Conservation (phyloP, 2,329 filamentous ascomycete species). For the Fusarium algeriense region DNA sequence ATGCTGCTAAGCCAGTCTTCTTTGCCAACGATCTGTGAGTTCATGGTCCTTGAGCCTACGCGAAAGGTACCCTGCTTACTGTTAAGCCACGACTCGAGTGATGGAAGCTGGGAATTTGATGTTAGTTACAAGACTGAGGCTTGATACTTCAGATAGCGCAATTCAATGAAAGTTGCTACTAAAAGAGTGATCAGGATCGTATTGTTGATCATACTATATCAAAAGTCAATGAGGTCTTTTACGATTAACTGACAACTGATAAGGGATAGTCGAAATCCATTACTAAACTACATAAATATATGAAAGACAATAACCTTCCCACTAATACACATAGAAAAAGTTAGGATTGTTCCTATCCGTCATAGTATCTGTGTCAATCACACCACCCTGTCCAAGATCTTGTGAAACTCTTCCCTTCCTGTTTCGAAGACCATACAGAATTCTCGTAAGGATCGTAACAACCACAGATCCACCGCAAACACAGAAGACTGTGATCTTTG, state of each 20-base stretch:
- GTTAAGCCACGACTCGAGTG: too few relatives aligned
- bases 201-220: accelerated
- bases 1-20: conserved; percentile 12
- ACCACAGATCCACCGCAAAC: conserved; percentile 2
- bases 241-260: neutral
- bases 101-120: too few relatives aligned
- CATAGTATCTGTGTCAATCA: neutral
- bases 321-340: conserved; percentile 11
- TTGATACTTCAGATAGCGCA: neutral
- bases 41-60: accelerated
- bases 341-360: conserved; percentile 17
- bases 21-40: conserved; percentile 12
- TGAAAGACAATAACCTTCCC: too few relatives aligned
- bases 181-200: too few relatives aligned
- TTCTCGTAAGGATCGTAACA: neutral
- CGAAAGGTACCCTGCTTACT: neutral
- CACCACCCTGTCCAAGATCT: neutral
- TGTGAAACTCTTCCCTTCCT: neutral
- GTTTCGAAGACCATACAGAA: conserved; percentile 4
- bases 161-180: neutral
- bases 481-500: conserved; percentile 14
- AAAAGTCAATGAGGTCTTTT: neutral
- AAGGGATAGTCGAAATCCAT: neutral
- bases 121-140: too few relatives aligned
- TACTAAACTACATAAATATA: neutral